Conservation (phyloP, 2,329 filamentous ascomycete genomes). For the Pyrenochaeta sp. region DNA sequence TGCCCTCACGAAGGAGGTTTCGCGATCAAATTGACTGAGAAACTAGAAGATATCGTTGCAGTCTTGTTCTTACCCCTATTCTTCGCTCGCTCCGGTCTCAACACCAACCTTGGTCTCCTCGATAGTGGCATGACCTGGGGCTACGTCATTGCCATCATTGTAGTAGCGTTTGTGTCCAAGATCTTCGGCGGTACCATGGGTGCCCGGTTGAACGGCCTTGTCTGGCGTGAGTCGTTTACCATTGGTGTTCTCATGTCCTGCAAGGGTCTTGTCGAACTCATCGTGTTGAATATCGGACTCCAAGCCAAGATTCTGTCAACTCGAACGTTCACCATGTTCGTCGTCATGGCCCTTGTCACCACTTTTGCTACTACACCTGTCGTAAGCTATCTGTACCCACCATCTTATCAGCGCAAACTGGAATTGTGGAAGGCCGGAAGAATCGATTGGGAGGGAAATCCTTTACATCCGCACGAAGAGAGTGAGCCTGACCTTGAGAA, state of each 20-base stretch:
- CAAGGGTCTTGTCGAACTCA: constrained; percentile 90
- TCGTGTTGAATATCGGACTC: constrained; percentile 84
- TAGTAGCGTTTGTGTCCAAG: constrained; percentile 82
- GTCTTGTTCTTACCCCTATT: constrained; percentile 87
- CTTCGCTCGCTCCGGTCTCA: constrained; percentile 88
- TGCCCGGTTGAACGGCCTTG: constrained; percentile 74
- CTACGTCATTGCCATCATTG: constrained; percentile 82
- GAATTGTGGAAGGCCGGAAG: constrained; percentile 79
- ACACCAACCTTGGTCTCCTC: constrained; percentile 84
- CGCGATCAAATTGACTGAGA: constrained; percentile 86
- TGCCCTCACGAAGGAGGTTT: constrained; percentile 88
- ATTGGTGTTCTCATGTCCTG: constrained; percentile 95
- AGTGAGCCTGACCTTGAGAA: too few species aligned
- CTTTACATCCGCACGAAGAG: too few species aligned
- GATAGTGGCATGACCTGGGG: constrained; percentile 83
- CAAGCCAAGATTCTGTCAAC: constrained; percentile 80
- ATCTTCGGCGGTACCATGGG: constrained; percentile 81
- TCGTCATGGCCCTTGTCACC: constrained; percentile 88
- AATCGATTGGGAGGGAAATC: constrained; percentile 72
- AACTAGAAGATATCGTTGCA: constrained; percentile 86
- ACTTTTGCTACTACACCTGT: constrained; percentile 84
- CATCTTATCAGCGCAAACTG: constrained; percentile 74
- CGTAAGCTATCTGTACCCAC: constrained; percentile 58
- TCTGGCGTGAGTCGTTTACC: constrained; percentile 86
- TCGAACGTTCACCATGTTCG: constrained; percentile 87